Conservation (phyloP, 225 moss, liverwort and hornwort species). For the Anthoceros angustus region DNA sequence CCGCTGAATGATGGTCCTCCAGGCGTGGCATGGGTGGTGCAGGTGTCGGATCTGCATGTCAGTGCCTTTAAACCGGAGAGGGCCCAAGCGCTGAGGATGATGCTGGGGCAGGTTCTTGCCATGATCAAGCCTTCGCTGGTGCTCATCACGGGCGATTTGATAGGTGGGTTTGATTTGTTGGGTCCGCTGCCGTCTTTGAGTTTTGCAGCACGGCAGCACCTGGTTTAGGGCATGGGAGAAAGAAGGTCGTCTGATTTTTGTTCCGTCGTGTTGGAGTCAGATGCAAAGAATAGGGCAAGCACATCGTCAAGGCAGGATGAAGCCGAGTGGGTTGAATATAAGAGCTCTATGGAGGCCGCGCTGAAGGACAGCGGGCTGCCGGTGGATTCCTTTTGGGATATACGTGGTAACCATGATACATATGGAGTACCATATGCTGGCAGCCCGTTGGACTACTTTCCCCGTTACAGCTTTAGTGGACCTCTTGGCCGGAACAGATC, state of each 20-base stretch:
- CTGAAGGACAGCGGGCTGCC: constrained; percentile 51
- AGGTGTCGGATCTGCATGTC: constrained; percentile 81
- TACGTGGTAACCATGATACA: constrained; percentile 84
- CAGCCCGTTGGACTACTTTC: constrained; percentile 52
- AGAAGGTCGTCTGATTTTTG: background rate
- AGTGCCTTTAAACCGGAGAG: constrained; percentile 57
- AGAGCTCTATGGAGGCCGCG: constrained; percentile 32
- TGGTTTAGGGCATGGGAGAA: background rate
- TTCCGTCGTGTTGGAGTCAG: constrained; percentile 25
- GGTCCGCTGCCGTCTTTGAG: background rate
- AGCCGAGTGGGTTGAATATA: constrained; percentile 78
- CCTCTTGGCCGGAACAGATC: constrained; percentile 48
- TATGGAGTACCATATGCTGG: constrained; percentile 61
- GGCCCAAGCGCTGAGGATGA: constrained; percentile 33
- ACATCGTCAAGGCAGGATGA: constrained; percentile 54
- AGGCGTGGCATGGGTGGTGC: constrained; percentile 79
- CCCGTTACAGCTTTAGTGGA: constrained; percentile 61
- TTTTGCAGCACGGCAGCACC: background rate
- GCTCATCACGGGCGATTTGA: constrained; percentile 72
- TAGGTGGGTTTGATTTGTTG: constrained; percentile 24
- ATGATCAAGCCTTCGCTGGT: constrained; percentile 57
- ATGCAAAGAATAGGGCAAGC: constrained; percentile 55
- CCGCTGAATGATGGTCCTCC: constrained; percentile 25
- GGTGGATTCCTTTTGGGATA: constrained; percentile 38
- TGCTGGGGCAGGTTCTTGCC: constrained; percentile 43